Evolutionary conservation across 208 protist genomes (phyloP).

Genomic region (Naegleria fowleri): DNA sequence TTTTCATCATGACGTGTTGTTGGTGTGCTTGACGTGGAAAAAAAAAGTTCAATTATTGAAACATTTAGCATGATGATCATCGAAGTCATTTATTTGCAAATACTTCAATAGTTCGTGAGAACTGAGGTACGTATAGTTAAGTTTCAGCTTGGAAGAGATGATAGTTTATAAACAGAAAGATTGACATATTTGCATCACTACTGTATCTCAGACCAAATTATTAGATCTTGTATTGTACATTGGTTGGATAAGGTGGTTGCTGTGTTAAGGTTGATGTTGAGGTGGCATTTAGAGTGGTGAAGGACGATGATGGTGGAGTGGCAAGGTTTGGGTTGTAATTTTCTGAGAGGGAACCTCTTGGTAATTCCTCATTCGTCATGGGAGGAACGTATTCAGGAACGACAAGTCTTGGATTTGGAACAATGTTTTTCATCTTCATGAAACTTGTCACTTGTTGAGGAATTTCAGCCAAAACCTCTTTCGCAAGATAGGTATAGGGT

Average conservation of each 20-base stretch:
- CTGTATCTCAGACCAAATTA: too few relatives aligned
- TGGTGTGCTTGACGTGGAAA: too few relatives aligned
- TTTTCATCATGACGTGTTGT: too few relatives aligned
- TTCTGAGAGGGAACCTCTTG: neutral
- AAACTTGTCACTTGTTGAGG: slow-evolving; percentile 36
- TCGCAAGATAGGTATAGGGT: slow-evolving; percentile 26
- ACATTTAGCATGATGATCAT: too few relatives aligned
- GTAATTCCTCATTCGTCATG: neutral
- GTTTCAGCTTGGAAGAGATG: too few relatives aligned
- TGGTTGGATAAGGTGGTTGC: neutral
- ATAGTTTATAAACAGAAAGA: too few relatives aligned
- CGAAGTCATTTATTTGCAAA: too few relatives aligned
- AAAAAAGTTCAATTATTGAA: too few relatives aligned
- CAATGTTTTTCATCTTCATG: slow-evolving; percentile 38
- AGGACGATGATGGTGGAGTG: neutral
- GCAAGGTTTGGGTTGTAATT: neutral
- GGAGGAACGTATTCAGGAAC: neutral
- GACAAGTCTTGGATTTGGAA: neutral
- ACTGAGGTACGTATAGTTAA: too few relatives aligned
- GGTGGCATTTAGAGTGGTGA: neutral
- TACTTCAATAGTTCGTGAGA: too few relatives aligned
- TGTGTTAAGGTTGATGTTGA: neutral
- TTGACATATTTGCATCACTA: too few relatives aligned
- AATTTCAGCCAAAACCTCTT: slow-evolving; percentile 39
- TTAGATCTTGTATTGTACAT: neutral